Evolutionary conservation across 2,329 filamentous ascomycete species (phyloP).

Genomic region (Mollisiaceae sp.): DNA sequence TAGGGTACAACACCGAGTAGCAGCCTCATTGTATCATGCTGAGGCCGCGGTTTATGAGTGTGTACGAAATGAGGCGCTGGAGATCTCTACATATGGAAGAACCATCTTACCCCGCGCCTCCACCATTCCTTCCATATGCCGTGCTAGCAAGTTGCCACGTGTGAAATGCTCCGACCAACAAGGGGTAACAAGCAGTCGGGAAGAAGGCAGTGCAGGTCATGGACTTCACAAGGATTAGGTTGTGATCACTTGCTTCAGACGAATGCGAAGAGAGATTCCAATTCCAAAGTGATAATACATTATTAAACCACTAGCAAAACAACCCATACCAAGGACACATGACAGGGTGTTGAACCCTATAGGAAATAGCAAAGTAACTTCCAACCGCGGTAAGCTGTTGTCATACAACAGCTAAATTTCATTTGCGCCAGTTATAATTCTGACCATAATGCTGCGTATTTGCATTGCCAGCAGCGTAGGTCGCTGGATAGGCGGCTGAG

Average conservation of each 20-base stretch:
- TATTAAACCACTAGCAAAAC: too few species aligned
- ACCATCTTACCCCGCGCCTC: not conserved
- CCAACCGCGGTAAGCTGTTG: too few species aligned
- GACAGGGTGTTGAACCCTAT: too few species aligned
- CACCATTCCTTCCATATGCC: not conserved
- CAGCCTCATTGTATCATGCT: not conserved
- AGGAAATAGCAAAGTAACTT: too few species aligned
- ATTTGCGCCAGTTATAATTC: too few species aligned
- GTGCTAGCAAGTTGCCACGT: not conserved
- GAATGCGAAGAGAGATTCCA: not conserved
- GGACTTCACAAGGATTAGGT: not conserved
- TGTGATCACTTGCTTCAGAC: not conserved
- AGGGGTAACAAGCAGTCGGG: not conserved
- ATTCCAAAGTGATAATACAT: too few species aligned
- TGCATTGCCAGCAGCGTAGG: too few species aligned
- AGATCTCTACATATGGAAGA: constrained; percentile 1
- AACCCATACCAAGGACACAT: too few species aligned
- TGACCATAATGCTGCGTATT: too few species aligned
- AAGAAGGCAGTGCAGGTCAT: not conserved
- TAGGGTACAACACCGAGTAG: not conserved
- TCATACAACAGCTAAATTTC: too few species aligned
- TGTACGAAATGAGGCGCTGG: not conserved
- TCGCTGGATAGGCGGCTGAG: too few species aligned
- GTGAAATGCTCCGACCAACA: not conserved
- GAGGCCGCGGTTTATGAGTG: not conserved